Conservation (phyloP, 768 basidiomycete species). For the Coprinellus micaceus region DNA sequence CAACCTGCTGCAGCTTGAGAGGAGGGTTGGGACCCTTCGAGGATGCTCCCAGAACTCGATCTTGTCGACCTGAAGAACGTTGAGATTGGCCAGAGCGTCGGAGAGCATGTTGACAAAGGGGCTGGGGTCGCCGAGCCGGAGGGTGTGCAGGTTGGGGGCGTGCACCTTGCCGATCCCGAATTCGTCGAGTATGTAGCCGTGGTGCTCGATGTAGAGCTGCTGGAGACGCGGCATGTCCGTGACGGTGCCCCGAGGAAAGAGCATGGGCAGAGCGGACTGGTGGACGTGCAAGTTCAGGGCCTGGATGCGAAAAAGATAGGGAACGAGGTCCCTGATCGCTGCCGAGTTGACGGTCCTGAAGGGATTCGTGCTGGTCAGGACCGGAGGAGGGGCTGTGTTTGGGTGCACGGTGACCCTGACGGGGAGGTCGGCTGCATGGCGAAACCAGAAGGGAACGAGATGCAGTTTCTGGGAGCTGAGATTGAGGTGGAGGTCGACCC, state of each 20-base stretch:
- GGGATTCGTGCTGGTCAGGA: constrained; percentile 5
- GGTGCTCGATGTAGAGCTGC: constrained; percentile 13
- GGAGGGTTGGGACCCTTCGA: constrained; percentile 14
- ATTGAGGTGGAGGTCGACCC: constrained; percentile 17
- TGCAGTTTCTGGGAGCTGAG: constrained; percentile 3
- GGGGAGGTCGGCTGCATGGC: constrained; percentile 16
- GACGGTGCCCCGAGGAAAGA: constrained; percentile 11
- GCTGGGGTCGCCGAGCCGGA: constrained; percentile 19
- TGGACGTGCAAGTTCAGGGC: constrained; percentile 13
- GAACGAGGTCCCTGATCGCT: constrained; percentile 9
- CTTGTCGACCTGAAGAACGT: constrained; percentile 12
- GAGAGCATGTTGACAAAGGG: constrained; percentile 13
- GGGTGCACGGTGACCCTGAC: constrained; percentile 16
- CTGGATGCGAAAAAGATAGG: constrained; percentile 15
- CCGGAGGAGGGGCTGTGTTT: neutral
- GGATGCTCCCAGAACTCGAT: constrained; percentile 15
- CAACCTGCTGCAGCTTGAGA: constrained; percentile 15
- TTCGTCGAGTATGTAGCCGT: constrained; percentile 8
- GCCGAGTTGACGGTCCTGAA: constrained; percentile 8
- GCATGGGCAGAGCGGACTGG: constrained; percentile 11
- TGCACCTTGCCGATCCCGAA: constrained; percentile 9
- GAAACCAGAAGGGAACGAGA: constrained; percentile 13
- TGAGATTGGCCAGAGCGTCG: constrained; percentile 4
- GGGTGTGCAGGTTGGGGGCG: constrained; percentile 14
- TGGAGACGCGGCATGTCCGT: constrained; percentile 14